Conservation (phyloP, 2,329 filamentous ascomycete genomes). For the Teratosphaeria viscida region DNA sequence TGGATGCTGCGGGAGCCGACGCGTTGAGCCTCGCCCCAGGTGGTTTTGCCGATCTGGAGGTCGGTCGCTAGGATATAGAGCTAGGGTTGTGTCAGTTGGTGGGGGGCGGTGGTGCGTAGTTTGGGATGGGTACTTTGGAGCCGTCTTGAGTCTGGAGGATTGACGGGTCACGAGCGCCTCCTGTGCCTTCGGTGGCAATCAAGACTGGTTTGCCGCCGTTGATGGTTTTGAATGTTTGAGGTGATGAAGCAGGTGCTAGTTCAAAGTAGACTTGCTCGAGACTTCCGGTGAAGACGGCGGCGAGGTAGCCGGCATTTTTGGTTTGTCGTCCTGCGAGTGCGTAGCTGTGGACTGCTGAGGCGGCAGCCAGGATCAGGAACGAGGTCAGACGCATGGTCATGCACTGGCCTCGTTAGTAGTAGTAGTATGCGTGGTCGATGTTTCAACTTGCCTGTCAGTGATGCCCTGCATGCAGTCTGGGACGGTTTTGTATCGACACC, state of each 20-base stretch:
- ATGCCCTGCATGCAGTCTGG: background rate
- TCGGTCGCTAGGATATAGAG: background rate
- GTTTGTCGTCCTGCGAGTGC: background rate
- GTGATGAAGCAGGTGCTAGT: background rate
- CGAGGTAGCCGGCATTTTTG: background rate
- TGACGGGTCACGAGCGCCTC: background rate
- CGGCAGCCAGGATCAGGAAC: background rate
- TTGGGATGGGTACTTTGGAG: background rate
- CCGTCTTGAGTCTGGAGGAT: background rate
- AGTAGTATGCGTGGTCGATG: background rate
- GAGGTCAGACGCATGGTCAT: background rate
- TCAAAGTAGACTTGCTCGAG: background rate
- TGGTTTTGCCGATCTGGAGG: background rate
- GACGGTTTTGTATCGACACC: background rate
- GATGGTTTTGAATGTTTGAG: background rate
- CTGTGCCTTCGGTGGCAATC: background rate
- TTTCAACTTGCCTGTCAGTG: background rate
- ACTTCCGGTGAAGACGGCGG: background rate
- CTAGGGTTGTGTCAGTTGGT: background rate
- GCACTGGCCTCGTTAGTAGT: background rate
- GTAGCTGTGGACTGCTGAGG: background rate
- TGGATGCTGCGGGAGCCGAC: background rate
- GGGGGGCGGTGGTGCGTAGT: background rate
- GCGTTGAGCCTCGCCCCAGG: background rate
- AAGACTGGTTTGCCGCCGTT: background rate